Conservation (phyloP, 169 alveolate genomes). For the Cryptosporidium parvum region DNA sequence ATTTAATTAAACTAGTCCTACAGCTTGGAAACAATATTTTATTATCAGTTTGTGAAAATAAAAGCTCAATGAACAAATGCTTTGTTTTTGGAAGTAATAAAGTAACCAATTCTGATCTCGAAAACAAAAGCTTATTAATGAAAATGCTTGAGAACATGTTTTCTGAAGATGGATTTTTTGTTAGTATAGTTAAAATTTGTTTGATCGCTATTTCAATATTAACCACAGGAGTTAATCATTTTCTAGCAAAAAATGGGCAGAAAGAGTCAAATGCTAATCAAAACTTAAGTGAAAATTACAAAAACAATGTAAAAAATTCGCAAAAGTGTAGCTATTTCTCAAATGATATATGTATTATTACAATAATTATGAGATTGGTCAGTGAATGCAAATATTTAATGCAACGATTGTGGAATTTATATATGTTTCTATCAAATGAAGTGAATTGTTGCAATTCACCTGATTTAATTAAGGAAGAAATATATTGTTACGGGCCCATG, state of each 20-base stretch:
- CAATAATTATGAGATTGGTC: constrained; percentile 4
- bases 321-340: neutral
- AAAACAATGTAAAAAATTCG: neutral
- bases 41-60: neutral
- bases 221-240: neutral
- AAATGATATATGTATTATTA: neutral
- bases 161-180: constrained; percentile 25
- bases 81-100: neutral
- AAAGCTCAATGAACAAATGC: neutral
- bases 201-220: constrained; percentile 12
- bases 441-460: neutral
- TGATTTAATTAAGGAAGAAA: neutral
- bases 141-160: constrained; percentile 14
- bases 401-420: neutral
- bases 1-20: neutral
- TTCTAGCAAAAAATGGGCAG: neutral
- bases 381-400: neutral
- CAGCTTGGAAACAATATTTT: constrained; percentile 33
- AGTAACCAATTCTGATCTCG: neutral
- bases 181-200: neutral
- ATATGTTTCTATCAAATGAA: neutral
- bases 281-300: neutral
- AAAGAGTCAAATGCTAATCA: neutral
- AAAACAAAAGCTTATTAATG: neutral
- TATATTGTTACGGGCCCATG: constrained; percentile 24